Percentiles rank a stretch among this genome's conserved stretches.
Conservation (phyloP, 805 yeast species). For the Kluyveromyces starmeri region DNA sequence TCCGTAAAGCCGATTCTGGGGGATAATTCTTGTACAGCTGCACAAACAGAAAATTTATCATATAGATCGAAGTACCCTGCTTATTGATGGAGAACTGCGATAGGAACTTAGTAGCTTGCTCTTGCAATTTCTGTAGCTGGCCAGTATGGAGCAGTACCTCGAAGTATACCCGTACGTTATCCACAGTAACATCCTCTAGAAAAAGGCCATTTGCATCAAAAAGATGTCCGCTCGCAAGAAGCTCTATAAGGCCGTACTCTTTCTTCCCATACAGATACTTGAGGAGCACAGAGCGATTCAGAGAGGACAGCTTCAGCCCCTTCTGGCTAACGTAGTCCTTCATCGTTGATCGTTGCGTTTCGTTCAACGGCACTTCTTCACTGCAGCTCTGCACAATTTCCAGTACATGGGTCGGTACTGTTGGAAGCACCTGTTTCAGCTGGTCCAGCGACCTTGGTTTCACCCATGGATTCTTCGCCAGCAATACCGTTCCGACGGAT, state of each 20-base stretch:
- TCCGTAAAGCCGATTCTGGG: slow-evolving; percentile 8
- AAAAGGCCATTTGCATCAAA: slow-evolving; percentile 8
- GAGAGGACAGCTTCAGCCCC: not conserved
- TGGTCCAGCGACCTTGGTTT: slow-evolving; percentile 1
- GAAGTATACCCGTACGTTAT: slow-evolving; percentile 16
- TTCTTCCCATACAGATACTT: slow-evolving; percentile 13
- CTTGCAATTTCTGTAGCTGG: slow-evolving; percentile 10
- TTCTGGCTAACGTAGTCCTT: slow-evolving; percentile 1
- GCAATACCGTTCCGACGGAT: not conserved
- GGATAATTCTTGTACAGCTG: slow-evolving; percentile 5
- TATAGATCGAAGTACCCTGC: slow-evolving; percentile 10
- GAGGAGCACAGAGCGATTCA: slow-evolving; percentile 6
- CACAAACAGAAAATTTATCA: slow-evolving; percentile 14
- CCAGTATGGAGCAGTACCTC: slow-evolving; percentile 12
- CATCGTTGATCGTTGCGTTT: slow-evolving; percentile 1
- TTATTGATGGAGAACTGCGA: slow-evolving; percentile 17
- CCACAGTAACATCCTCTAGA: slow-evolving; percentile 11
- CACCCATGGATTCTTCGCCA: slow-evolving; percentile 2
- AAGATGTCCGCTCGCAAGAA: slow-evolving; percentile 13
- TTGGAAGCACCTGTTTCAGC: not conserved
- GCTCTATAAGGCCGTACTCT: slow-evolving; percentile 12
- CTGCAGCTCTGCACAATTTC: slow-evolving; percentile 3
- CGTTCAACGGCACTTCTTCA: slow-evolving; percentile 4
- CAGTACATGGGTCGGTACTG: slow-evolving; percentile 1
- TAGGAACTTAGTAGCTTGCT: slow-evolving; percentile 12